Evolutionary conservation across 352 stramenopile genomes (phyloP), one percentile per base, ranked within the genome.

Genomic region (Peronospora destructor): DNA sequence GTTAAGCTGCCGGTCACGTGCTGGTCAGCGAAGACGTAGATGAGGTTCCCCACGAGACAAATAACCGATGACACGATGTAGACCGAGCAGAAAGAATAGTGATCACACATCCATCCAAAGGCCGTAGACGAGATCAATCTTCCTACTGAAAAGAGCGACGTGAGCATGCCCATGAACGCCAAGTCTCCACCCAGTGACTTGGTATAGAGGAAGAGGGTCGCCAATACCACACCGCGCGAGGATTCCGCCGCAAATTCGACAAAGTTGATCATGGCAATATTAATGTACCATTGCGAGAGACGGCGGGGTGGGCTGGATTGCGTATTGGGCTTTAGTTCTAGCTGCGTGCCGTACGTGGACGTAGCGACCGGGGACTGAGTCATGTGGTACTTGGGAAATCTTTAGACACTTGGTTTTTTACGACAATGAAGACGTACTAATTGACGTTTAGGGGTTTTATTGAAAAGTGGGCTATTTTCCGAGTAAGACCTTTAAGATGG

Each of bases 31-130:
- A 87, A 37, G 12, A 90, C 50, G 34, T 88, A 91, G 44, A 84
- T 79, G 41, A 87, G 14, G 58, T 91, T 91, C 32, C 80, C 80
- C 5, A 81, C 12, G 6, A 91, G 49, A 36, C 80, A 87, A 14
- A 91, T 84, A 7, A 23, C 60, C 35, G 80, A 88, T 13, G 80
- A 88, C 39, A 85, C 68, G 29, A 91, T 50, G 44, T 91, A 91
- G 13, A 91, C 80, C 25, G 66, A 84, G 56, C 76, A 76, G 56
- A 88, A 91, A 42, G 80, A 80, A 59, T 85, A 89, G 41, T 48
- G 76, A 40, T 91, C 80, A 61, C 80, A 87, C 70, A 91, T 86
- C 80, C 80, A 91, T 51, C 80, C 80, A 39, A 91, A 88, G 19
- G 87, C 52, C 1, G 71, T 87, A 34, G 77, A 91, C 40, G 80